Evolutionary conservation across 2,329 filamentous ascomycete genomes (phyloP).

Genomic region (Moelleriella libera): DNA sequence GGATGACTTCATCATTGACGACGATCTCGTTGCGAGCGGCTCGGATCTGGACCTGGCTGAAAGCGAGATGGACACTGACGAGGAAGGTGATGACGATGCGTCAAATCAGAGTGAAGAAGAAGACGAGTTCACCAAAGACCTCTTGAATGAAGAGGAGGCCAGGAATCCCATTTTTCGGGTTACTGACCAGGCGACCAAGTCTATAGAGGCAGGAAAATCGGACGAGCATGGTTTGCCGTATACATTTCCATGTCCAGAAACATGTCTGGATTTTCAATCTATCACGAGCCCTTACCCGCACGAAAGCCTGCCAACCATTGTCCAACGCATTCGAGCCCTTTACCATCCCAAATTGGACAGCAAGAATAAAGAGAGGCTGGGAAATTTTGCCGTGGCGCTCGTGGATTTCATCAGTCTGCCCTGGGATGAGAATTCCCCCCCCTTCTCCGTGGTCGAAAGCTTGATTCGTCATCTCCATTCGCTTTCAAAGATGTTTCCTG

Average conservation of each 20-base stretch:
- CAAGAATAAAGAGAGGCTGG: conserved; percentile 73
- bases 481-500: conserved; percentile 70
- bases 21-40: conserved; percentile 72
- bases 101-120: conserved; percentile 32
- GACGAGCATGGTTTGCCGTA: conserved; percentile 54
- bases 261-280: conserved; percentile 58
- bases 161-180: conserved; percentile 35
- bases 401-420: conserved; percentile 46
- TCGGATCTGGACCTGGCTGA: conserved; percentile 51
- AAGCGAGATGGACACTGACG: conserved; percentile 37
- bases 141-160: conserved; percentile 45
- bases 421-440: conserved; percentile 29
- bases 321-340: conserved; percentile 83
- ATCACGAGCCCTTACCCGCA: conserved; percentile 47
- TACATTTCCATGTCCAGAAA: conserved; percentile 74
- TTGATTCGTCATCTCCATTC: conserved; percentile 86
- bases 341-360: conserved; percentile 78
- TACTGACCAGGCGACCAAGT: conserved; percentile 26
- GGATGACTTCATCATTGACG: conserved; percentile 84
- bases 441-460: conserved; percentile 60
- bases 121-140: conserved; percentile 59
- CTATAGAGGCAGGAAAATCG: conserved; percentile 17
- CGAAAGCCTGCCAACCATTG: conserved; percentile 57
- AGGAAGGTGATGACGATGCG: conserved; percentile 21
- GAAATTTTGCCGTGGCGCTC: conserved; percentile 50